A percentile compares a stretch with the other conserved stretches of the same genome.
Conservation (phyloP, 1,139 yeast genomes). For the Saccharomyces hybrid region DNA sequence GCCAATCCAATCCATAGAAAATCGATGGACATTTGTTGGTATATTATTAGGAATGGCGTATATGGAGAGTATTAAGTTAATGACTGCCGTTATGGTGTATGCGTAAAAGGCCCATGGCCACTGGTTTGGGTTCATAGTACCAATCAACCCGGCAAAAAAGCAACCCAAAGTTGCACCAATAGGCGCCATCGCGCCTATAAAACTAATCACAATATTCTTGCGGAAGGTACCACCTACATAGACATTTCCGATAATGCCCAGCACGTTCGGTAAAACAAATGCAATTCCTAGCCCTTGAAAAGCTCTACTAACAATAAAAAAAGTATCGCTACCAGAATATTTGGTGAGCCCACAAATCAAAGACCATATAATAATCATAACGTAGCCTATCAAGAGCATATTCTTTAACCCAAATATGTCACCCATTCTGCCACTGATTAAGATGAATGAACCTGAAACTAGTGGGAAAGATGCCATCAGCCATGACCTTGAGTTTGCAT, state of each 20-base stretch:
- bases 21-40: slow-evolving; percentile 20
- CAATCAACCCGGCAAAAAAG: slow-evolving; percentile 42
- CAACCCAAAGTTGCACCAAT: slow-evolving; percentile 47
- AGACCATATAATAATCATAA: slow-evolving; percentile 40
- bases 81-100: slow-evolving; percentile 35
- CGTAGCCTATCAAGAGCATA: slow-evolving; percentile 40
- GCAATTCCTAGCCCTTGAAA: slow-evolving; percentile 52
- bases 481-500: slow-evolving; percentile 38
- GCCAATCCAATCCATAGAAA: slow-evolving; percentile 41
- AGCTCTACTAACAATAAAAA: slow-evolving; percentile 46
- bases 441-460: slow-evolving; percentile 48
- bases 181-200: slow-evolving; percentile 50
- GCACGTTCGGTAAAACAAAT: slow-evolving; percentile 44
- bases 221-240: slow-evolving; percentile 40
- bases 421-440: slow-evolving; percentile 46
- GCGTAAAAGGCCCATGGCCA: slow-evolving; percentile 53
- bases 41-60: slow-evolving; percentile 35
- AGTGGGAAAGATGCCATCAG: slow-evolving; percentile 51
- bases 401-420: slow-evolving; percentile 46
- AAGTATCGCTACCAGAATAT: slow-evolving; percentile 39
- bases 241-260: slow-evolving; percentile 44
- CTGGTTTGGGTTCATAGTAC: slow-evolving; percentile 33
- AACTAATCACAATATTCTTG: slow-evolving; percentile 45
- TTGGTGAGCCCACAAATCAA: slow-evolving; percentile 43
- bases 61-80: slow-evolving; percentile 31